Percentiles rank a stretch among this genome's conserved stretches.
These are phyloP conservation scores for Draba incana DNA, from an alignment of 345 rosid species.

Conservation along the genomic window DNA sequence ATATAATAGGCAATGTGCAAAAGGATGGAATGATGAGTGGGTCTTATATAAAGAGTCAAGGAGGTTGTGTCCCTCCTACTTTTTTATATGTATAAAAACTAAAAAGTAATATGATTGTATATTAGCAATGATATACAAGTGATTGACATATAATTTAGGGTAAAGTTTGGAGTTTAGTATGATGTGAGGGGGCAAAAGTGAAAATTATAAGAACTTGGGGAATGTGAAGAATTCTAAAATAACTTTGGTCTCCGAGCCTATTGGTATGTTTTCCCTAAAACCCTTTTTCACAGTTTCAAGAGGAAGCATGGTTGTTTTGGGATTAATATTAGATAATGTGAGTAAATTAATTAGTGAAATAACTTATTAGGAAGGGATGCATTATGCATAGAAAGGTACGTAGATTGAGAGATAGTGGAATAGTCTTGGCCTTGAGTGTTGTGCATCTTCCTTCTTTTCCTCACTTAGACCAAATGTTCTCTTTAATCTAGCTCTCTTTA, in stretches of 20 bases:
- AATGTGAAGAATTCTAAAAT: constrained; percentile 17
- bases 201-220: neutral
- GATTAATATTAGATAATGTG: constrained; percentile 8
- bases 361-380: constrained; percentile 25
- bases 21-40: constrained; percentile 44
- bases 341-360: constrained; percentile 17
- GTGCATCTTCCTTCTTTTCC: constrained; percentile 38
- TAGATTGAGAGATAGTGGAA: constrained; percentile 37
- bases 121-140: constrained; percentile 35
- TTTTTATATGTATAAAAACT: neutral
- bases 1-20: constrained; percentile 28
- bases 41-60: constrained; percentile 43
- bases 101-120: constrained; percentile 33
- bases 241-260: constrained; percentile 32
- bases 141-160: constrained; percentile 34
- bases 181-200: constrained; percentile 27
- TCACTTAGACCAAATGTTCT: constrained; percentile 27
- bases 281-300: constrained; percentile 26
- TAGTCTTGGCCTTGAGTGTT: constrained; percentile 40
- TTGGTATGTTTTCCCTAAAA: constrained; percentile 40
- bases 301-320: constrained; percentile 28
- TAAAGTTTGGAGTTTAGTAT: constrained; percentile 27
- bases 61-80: constrained; percentile 31
- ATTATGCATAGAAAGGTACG: constrained; percentile 41
- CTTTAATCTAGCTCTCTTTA: neutral